A percentile compares a stretch with the other conserved stretches of the same genome.
Evolutionary conservation across 192 early-diverging fungal genomes (phyloP).

Genomic region (Borealophlyctis nickersoniae): DNA sequence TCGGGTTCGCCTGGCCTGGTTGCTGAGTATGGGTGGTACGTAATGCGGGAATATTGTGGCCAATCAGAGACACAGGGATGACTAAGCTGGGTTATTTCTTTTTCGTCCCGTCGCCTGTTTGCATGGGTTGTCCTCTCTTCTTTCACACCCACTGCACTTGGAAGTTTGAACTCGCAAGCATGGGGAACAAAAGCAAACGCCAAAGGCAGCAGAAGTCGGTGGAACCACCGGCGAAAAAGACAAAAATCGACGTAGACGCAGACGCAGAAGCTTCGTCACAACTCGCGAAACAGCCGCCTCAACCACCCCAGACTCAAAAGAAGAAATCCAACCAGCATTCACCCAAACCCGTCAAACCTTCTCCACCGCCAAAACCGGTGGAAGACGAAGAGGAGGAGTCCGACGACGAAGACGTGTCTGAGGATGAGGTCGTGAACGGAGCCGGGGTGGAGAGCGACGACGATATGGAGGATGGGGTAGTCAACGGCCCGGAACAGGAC

Average conservation of each 20-base stretch:
- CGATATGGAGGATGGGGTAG: slow-evolving; percentile 17
- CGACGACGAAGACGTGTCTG: slow-evolving; percentile 10
- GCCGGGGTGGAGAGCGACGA: slow-evolving; percentile 11
- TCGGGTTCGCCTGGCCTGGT: too few species aligned
- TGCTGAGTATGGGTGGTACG: too few species aligned
- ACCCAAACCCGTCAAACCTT: background rate
- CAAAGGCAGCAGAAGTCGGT: background rate
- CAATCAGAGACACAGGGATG: too few species aligned
- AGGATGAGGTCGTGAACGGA: background rate
- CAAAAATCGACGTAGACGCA: background rate
- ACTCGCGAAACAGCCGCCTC: background rate
- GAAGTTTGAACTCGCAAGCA: too few species aligned
- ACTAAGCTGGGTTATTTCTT: too few species aligned
- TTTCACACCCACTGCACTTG: too few species aligned
- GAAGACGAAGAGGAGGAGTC: slow-evolving; percentile 8
- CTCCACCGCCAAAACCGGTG: background rate
- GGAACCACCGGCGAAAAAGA: background rate
- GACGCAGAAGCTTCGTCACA: background rate
- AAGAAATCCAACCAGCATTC: too few species aligned
- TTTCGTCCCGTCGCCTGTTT: too few species aligned
- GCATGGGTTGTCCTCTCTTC: too few species aligned
- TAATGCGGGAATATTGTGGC: too few species aligned
- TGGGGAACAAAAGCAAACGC: background rate
- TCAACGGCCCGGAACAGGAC: slow-evolving; percentile 9
- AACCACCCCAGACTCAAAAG: too few species aligned